These are phyloP conservation scores for Chlamydomonas reinhardtii DNA, from an alignment of 163 green algal species.

Conservation along the genomic window DNA sequence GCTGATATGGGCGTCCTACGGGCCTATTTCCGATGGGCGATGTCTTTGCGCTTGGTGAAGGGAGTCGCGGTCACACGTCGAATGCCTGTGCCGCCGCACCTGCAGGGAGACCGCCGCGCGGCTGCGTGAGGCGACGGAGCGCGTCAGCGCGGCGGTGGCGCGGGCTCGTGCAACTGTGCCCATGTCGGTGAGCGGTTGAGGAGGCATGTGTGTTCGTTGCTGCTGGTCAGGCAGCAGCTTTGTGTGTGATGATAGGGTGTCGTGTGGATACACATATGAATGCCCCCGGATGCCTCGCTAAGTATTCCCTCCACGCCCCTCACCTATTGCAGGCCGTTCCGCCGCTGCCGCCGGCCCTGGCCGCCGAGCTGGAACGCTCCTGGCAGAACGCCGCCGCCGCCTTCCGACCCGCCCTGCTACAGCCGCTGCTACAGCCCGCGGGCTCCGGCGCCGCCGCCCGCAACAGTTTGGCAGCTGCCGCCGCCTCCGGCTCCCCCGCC, in stretches of 20 bases:
- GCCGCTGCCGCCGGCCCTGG: not conserved
- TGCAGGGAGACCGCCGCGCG: slow-evolving; percentile 14
- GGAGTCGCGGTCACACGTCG: no score
- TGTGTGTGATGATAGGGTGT: no score
- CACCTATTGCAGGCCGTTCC: not conserved
- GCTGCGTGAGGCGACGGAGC: slow-evolving; percentile 1
- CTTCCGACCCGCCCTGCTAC: not conserved
- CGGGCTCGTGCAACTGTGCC: not conserved
- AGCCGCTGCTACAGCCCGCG: not conserved
- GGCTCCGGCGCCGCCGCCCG: no score
- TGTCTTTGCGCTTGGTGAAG: no score
- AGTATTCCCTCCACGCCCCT: no score
- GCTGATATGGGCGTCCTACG: no score
- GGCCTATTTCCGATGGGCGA: no score
- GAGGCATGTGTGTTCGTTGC: no score
- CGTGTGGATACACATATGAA: no score
- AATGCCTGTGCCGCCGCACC: not conserved
- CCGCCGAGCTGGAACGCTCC: not conserved
- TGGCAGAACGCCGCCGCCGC: not conserved
- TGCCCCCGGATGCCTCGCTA: no score
- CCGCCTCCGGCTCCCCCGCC: not conserved
- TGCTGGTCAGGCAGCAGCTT: not conserved
- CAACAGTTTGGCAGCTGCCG: no score
- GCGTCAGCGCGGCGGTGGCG: not conserved
- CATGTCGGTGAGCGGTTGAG: not conserved